phyloP scores from a whole-genome alignment of 176 grass and related monocot species.

The Paspalum notatum region DNA sequence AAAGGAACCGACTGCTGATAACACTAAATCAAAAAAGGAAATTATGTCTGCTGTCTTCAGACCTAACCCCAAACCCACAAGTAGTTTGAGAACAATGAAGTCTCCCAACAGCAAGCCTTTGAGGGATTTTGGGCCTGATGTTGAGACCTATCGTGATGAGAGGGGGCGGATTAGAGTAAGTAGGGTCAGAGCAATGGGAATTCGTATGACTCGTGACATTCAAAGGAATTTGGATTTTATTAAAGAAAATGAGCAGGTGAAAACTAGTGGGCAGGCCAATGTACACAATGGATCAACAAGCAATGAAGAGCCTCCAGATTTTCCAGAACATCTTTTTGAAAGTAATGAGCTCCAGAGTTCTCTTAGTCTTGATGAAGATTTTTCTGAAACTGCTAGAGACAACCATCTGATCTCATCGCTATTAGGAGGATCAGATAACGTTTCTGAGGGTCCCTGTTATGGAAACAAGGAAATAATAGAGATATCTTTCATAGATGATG shows the following conservation, averaged over 20 bases:
- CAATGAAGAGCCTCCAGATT: conserved; percentile 48
- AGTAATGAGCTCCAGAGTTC: conserved; percentile 37
- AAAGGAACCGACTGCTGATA: conserved; percentile 53
- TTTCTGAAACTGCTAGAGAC: conserved; percentile 39
- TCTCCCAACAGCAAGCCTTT: conserved; percentile 37
- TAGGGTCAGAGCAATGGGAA: conserved; percentile 86
- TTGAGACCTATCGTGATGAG: conserved; percentile 91
- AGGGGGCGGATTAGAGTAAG: conserved; percentile 80
- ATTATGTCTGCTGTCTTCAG: conserved; percentile 45
- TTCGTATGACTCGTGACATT: conserved; percentile 96
- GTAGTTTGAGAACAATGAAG: conserved; percentile 56
- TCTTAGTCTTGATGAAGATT: conserved; percentile 36
- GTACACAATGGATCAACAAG: conserved; percentile 35
- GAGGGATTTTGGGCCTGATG: conserved; percentile 74
- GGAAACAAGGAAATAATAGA: conserved; percentile 64
- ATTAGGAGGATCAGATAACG: conserved; percentile 31
- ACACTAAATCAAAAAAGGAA: conserved; percentile 31
- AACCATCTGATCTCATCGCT: conserved; percentile 27
- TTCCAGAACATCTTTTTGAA: conserved; percentile 58
- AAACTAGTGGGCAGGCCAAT: conserved; percentile 41
- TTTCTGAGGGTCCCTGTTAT: conserved; percentile 36
- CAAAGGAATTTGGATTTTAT: conserved; percentile 99
- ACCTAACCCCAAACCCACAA: conserved; percentile 44
- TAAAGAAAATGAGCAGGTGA: conserved; percentile 76
- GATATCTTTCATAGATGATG: conserved; percentile 84